Base-by-base conservation (phyloP, 177 flowering plant species). In the Telopea speciosissima region DNA sequence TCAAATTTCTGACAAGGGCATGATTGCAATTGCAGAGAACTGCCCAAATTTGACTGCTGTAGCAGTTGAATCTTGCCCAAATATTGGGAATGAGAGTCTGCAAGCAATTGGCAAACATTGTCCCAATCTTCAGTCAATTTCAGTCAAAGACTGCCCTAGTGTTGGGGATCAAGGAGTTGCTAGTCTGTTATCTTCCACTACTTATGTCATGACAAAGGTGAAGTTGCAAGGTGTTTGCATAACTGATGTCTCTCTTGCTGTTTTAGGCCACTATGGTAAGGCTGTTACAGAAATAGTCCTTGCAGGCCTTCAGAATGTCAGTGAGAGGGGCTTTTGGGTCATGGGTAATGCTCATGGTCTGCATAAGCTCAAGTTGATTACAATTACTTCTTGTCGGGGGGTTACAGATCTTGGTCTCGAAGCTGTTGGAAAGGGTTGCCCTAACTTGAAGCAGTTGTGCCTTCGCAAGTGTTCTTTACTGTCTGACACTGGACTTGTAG, bases 251-350 rank as follows among this genome's bases (percentile, higher is more conserved):
- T 87, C 97, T 40, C 91, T 91, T 66, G 99, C 99, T 58, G 90
- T 89, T 25, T 76, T 95, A 56, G 97, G 99, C 45, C 92, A 86
- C 80, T 95, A 89, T 72, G 96, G 97, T 12, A 82, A 77, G 79
- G 75, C 82, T 24, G 75, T 92, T 63, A 84, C 87, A 17, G 86
- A 83, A 73, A 90, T 95, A 36, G 75, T 72, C 66, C 85, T 95
- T 7, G 24, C 71, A 17, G 74, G 83, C 72, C 93, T 95, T 56
- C 87, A 75, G 68, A 83, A 82, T 62, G 92, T 90, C 69, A 82
- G 83, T 62, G 90, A 95, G 80, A 88, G 82, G 76, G 99, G 99
- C 13, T 92, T 95, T 76, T 95, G 99, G 99, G 97, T 82, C 62
- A 83, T 95, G 92, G 94, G 94, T 44, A 90, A 83, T 72, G 94